Percentiles rank a stretch among this genome's conserved stretches.
These are phyloP conservation scores for Fragaria nilgerrensis DNA, from an alignment of 306 rosid species.

Conservation along the genomic window DNA sequence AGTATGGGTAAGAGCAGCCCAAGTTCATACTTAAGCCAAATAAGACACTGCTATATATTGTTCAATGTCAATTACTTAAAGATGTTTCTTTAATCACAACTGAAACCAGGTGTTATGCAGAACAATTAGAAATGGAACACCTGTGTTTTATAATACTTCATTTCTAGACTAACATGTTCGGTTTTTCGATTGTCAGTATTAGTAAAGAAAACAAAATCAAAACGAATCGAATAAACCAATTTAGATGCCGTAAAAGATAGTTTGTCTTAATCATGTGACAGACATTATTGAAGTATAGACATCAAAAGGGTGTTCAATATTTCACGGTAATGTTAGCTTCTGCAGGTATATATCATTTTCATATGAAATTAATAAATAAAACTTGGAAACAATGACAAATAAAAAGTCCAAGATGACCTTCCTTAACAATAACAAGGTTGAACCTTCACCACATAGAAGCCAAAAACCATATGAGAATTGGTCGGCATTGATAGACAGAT, in stretches of 20 bases:
- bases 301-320: background rate
- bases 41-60: background rate
- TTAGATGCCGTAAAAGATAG: background rate
- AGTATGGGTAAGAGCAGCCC: background rate
- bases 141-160: background rate
- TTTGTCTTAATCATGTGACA: slow-evolving; percentile 5
- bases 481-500: background rate
- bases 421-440: background rate
- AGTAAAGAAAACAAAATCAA: background rate
- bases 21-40: background rate
- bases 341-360: background rate
- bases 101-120: background rate
- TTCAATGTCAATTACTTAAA: background rate
- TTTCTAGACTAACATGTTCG: background rate
- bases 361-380: background rate
- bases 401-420: background rate
- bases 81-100: background rate
- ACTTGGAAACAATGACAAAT: background rate
- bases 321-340: background rate
- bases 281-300: background rate
- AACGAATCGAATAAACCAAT: background rate
- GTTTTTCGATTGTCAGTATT: background rate
- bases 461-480: background rate
- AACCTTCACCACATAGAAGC: background rate
- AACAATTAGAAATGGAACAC: background rate